A percentile compares a stretch with the other conserved stretches of the same genome.
phyloP scores from a whole-genome alignment of 106 monocot genomes.

The Apostasia ramifera region DNA sequence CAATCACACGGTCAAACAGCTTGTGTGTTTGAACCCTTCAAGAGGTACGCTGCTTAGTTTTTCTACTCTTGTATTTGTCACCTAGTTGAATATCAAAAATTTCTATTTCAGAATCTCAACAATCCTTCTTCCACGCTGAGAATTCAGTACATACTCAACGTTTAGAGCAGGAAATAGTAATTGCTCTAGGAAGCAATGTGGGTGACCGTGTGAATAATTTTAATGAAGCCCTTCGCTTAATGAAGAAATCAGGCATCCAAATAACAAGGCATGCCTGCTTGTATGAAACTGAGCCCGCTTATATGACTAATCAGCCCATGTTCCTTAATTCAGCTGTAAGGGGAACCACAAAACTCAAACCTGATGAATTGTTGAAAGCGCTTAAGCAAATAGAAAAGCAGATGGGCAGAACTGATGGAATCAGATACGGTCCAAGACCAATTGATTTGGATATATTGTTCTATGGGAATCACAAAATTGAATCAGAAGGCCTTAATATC shows the following conservation, averaged over 20 bases:
- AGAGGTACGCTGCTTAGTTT: slow-evolving; percentile 1
- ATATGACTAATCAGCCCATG: slow-evolving; percentile 78
- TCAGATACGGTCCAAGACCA: slow-evolving; percentile 89
- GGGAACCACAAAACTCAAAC: slow-evolving; percentile 58
- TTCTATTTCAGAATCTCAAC: slow-evolving; percentile 17
- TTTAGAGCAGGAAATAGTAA: slow-evolving; percentile 58
- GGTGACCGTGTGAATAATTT: slow-evolving; percentile 74
- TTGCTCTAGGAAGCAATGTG: slow-evolving; percentile 90
- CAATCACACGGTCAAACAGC: slow-evolving; percentile 5
- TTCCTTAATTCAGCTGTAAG: slow-evolving; percentile 90
- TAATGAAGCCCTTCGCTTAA: slow-evolving; percentile 50
- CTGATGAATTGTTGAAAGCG: slow-evolving; percentile 54
- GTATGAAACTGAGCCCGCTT: slow-evolving; percentile 82
- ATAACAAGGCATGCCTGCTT: slow-evolving; percentile 63
- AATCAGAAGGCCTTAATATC: slow-evolving; percentile 55
- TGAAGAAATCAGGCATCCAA: slow-evolving; percentile 67
- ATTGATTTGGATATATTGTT: slow-evolving; percentile 94
- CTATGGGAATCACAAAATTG: slow-evolving; percentile 43
- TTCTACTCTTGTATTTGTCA: neutral
- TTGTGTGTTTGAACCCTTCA: neutral
- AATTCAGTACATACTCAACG: slow-evolving; percentile 19
- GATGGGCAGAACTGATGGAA: slow-evolving; percentile 67
- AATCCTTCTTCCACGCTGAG: slow-evolving; percentile 12
- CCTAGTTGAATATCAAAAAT: neutral
- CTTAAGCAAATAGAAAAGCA: slow-evolving; percentile 80